A percentile compares a stretch with the other conserved stretches of the same genome.
phyloP scores from a whole-genome alignment of 2,329 filamentous ascomycete genomes.

The Fusarium sp. region DNA sequence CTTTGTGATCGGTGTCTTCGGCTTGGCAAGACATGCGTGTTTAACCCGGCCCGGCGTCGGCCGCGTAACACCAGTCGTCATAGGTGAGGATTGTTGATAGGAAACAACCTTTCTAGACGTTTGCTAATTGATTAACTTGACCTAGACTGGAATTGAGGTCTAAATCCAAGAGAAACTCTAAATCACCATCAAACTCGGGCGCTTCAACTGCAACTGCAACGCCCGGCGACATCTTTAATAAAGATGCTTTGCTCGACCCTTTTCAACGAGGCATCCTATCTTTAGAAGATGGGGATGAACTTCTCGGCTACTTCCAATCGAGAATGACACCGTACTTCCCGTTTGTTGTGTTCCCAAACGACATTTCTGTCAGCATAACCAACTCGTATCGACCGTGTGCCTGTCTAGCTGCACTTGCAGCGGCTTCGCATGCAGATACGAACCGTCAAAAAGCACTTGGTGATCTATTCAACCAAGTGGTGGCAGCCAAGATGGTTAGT shows the following conservation, averaged over 20 bases:
- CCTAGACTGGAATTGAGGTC: not conserved
- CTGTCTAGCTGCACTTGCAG: slow-evolving; percentile 44
- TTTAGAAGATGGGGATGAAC: slow-evolving; percentile 11
- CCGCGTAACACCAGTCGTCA: slow-evolving; percentile 19
- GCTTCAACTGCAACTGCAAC: not conserved
- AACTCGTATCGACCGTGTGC: slow-evolving; percentile 35
- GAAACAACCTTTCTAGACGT: too few relatives aligned
- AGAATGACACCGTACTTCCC: slow-evolving; percentile 46
- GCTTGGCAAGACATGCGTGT: slow-evolving; percentile 48
- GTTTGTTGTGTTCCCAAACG: slow-evolving; percentile 42
- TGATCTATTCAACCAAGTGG: slow-evolving; percentile 40
- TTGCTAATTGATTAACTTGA: fast-evolving
- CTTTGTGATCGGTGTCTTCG: slow-evolving; percentile 49
- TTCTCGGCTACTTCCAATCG: slow-evolving; percentile 32
- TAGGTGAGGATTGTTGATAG: slow-evolving; percentile 10
- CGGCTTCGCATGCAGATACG: slow-evolving; percentile 32
- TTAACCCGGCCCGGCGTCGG: slow-evolving; percentile 44
- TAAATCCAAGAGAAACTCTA: not conserved
- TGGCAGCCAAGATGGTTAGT: slow-evolving; percentile 29
- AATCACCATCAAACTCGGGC: slow-evolving; percentile 15
- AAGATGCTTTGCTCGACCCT: slow-evolving; percentile 30
- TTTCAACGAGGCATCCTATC: slow-evolving; percentile 38
- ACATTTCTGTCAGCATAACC: slow-evolving; percentile 27
- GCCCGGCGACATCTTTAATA: not conserved
- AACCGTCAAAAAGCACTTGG: slow-evolving; percentile 36